Base-by-base conservation (phyloP, 176 grass and related monocot genomes). In the Aechmea fasciata region DNA sequence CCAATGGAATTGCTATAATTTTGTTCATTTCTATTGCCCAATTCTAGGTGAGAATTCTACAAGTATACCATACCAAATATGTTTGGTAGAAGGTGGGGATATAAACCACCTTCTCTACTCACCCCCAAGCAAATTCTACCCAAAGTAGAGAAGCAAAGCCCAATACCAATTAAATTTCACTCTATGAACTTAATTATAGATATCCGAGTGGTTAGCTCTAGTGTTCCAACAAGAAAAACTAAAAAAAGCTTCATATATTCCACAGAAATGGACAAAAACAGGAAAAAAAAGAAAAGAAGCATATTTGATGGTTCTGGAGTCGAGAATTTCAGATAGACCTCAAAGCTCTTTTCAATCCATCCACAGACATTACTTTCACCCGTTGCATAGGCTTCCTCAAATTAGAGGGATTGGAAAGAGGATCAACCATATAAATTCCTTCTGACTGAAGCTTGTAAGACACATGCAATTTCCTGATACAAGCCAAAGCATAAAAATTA, bases 381-480 rank as follows among this genome's bases (percentile, higher is more conserved):
- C 77, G 81, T 47, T 83, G 84, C 3, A 64, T 73, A 77, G 93
- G 41, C 66, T 90, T 92, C 69, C 82, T 81, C 41, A 67, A 29
- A 79, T 69, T 80, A 33, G 79, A 75, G 64, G 23, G 57, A 18
- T 87, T 82, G 69, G 74, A 63, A 6, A 83, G 66, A 68, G 81
- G 93, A 77, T 90, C 83, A 68, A 92, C 83, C 84, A 83, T 87
- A 74, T 87, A 97, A 79, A 97, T 84, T 64, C 93, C 86, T 73
- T 92, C 80, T 51, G 81, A 84, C 49, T 68, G 64, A 69, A 84
- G 77, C 73, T 87, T 97, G 57, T 83, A 90, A 76, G 83, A 71
- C 69, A 72, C 85, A 11, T 77, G 63, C 23, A 97, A 83, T 57
- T 97, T 97, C 52, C 89, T 97, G 77, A 22, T 49, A 49, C 71